These are phyloP conservation scores for Pharus latifolius DNA, from an alignment of 176 grass and related monocot species.

Conservation along the genomic window DNA sequence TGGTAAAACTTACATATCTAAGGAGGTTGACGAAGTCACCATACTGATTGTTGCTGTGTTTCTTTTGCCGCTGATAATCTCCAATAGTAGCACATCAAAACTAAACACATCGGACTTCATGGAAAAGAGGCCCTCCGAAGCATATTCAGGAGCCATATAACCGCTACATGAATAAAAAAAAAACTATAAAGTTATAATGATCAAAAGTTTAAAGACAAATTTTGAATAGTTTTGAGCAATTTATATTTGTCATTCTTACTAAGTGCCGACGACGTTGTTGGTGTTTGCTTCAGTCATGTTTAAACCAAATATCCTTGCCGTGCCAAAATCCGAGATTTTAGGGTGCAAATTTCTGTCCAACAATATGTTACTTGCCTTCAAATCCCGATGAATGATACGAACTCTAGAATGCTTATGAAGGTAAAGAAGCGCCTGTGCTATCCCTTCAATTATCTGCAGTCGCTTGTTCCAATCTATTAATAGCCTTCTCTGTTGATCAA, in stretches of 20 bases:
- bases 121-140: slow-evolving; percentile 23
- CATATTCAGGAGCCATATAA: slow-evolving; percentile 31
- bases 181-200: background rate
- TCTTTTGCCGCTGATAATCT: slow-evolving; percentile 30
- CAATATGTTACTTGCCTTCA: slow-evolving; percentile 19
- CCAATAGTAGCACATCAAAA: slow-evolving; percentile 24
- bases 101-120: slow-evolving; percentile 33
- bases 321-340: slow-evolving; percentile 19
- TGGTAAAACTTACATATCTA: slow-evolving; percentile 23
- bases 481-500: background rate
- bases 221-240: background rate
- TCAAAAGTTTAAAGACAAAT: background rate
- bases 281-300: slow-evolving; percentile 8
- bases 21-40: slow-evolving; percentile 16
- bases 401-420: slow-evolving; percentile 19
- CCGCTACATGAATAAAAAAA: background rate
- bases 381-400: slow-evolving; percentile 9
- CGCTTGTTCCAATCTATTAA: background rate
- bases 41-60: slow-evolving; percentile 16
- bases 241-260: background rate
- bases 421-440: slow-evolving; percentile 15
- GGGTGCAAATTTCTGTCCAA: slow-evolving; percentile 12
- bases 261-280: slow-evolving; percentile 12
- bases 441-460: slow-evolving; percentile 12
- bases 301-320: slow-evolving; percentile 3